phyloP scores from a whole-genome alignment of 768 basidiomycete genomes.

The Amanita inopinata region DNA sequence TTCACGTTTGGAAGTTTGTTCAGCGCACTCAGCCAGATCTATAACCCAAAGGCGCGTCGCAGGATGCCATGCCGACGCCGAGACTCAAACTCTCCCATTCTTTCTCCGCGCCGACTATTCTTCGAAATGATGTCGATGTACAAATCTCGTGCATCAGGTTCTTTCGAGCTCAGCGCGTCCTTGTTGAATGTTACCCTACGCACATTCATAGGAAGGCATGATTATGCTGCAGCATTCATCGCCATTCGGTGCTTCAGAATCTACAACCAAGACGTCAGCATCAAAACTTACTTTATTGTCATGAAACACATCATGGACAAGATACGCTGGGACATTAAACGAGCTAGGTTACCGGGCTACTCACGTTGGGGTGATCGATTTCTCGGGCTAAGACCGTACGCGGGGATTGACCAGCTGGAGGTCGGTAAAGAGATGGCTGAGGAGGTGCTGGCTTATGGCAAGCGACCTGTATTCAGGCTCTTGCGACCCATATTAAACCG shows the following conservation, averaged over 20 bases:
- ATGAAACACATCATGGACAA: slow-evolving; percentile 26
- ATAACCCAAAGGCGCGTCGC: slow-evolving; percentile 7
- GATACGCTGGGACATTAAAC: slow-evolving; percentile 17
- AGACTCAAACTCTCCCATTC: slow-evolving; percentile 15
- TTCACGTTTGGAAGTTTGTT: slow-evolving; percentile 38
- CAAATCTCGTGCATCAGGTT: slow-evolving; percentile 10
- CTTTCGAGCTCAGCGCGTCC: slow-evolving; percentile 21
- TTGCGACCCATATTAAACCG: background rate
- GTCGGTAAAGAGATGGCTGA: slow-evolving; percentile 9
- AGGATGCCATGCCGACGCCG: slow-evolving; percentile 5
- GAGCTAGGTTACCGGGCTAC: slow-evolving; percentile 6
- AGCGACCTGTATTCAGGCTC: background rate
- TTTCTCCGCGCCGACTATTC: slow-evolving; percentile 33
- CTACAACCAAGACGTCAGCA: slow-evolving; percentile 21
- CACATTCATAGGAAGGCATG: slow-evolving; percentile 31
- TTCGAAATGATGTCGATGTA: slow-evolving; percentile 31
- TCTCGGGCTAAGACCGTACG: slow-evolving; percentile 11
- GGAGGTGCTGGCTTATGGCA: slow-evolving; percentile 9
- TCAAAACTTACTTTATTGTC: slow-evolving; percentile 30
- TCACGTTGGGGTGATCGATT: slow-evolving; percentile 21
- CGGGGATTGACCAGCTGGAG: background rate
- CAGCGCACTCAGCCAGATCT: slow-evolving; percentile 17
- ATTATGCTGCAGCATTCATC: slow-evolving; percentile 39
- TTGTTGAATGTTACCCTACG: slow-evolving; percentile 34
- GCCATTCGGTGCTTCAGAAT: slow-evolving; percentile 22